phyloP scores from a whole-genome alignment of 2,329 filamentous ascomycete genomes.

The Pseudogymnoascus destructans region DNA sequence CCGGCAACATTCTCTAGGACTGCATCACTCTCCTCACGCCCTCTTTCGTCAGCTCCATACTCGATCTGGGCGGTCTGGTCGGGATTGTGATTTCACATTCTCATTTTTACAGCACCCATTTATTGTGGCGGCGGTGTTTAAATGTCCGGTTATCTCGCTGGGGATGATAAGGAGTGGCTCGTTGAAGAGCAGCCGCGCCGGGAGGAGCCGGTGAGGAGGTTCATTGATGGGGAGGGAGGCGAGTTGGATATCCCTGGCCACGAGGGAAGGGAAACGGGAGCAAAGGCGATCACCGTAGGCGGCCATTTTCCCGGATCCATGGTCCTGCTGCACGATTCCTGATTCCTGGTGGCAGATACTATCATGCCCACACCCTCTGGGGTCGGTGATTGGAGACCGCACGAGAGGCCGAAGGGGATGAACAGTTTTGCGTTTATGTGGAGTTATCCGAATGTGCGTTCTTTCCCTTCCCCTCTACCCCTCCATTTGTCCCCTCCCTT shows the following conservation, averaged over 20 bases:
- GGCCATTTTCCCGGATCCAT: conserved; percentile 70
- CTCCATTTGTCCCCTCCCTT: no score
- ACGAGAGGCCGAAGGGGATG: conserved; percentile 31
- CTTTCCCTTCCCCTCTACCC: conserved; percentile 20
- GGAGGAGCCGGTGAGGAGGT: conserved; percentile 33
- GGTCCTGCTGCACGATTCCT: conserved; percentile 47
- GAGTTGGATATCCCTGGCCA: conserved; percentile 29
- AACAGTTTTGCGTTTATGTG: conserved; percentile 60
- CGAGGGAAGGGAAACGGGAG: conserved; percentile 30
- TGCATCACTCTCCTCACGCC: conserved; percentile 57
- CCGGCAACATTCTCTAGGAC: conserved; percentile 71
- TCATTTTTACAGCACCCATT: conserved; percentile 68
- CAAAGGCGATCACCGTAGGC: conserved; percentile 54
- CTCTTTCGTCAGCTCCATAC: conserved; percentile 45
- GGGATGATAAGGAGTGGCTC: conserved; percentile 54
- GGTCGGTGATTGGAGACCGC: conserved; percentile 33
- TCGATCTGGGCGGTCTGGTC: conserved; percentile 47
- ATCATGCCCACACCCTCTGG: conserved; percentile 56
- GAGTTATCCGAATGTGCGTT: conserved; percentile 50
- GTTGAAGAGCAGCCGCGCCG: conserved; percentile 26
- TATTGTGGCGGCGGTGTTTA: conserved; percentile 57
- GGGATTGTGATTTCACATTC: conserved; percentile 70
- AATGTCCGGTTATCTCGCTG: conserved; percentile 57
- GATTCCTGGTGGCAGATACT: conserved; percentile 65
- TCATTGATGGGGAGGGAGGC: conserved; percentile 32